These are phyloP conservation scores for Erucastrum elatum DNA, from an alignment of 345 rosid species.

Conservation along the genomic window DNA sequence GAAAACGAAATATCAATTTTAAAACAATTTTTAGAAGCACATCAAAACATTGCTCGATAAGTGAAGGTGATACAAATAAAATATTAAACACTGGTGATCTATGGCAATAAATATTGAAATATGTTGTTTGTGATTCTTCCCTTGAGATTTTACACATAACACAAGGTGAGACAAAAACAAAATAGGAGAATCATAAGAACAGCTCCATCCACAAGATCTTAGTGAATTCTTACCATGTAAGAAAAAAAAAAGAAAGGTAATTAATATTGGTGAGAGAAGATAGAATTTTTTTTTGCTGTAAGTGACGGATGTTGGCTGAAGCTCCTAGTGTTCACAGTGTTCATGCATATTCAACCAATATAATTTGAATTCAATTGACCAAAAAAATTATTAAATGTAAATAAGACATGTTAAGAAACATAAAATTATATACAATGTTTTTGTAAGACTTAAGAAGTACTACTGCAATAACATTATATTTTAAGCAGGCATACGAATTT, in stretches of 20 bases:
- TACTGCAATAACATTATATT: neutral
- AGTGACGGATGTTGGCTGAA: neutral
- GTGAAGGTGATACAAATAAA: neutral
- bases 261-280: no score
- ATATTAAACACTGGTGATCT: neutral
- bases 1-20: neutral
- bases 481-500: neutral
- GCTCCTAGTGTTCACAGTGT: neutral
- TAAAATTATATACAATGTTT: neutral
- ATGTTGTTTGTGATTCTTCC: constrained; percentile 12
- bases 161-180: constrained; percentile 8
- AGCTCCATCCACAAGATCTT: no score
- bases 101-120: constrained; percentile 3
- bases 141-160: constrained; percentile 29
- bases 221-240: no score
- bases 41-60: neutral
- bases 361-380: neutral
- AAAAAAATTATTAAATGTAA: neutral
- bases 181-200: neutral
- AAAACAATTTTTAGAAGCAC: neutral
- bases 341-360: neutral
- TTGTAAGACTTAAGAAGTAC: neutral
- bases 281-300: no score
- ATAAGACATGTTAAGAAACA: neutral
- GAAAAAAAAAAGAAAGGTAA: no score